Percentiles rank a stretch among this genome's conserved stretches.
Conservation (phyloP, 1,284 basidiomycete genomes). For the Trametes versicolor region DNA sequence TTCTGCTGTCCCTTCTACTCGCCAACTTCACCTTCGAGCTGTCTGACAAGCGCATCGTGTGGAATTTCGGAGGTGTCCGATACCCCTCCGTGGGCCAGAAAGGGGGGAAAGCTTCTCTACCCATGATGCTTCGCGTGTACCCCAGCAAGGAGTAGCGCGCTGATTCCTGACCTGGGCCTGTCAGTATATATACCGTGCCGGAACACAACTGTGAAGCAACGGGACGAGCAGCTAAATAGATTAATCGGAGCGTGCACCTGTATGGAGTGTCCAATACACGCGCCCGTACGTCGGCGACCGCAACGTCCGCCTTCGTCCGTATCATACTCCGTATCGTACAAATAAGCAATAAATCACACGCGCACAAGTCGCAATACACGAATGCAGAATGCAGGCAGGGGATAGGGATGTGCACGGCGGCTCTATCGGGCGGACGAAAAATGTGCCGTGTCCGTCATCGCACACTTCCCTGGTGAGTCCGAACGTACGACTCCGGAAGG, state of each 20-base stretch:
- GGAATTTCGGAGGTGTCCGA: conserved; percentile 35
- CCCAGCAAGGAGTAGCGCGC: not conserved
- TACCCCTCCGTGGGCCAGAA: conserved; percentile 36
- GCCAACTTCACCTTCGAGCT: conserved; percentile 30
- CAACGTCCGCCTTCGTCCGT: conserved; percentile 9
- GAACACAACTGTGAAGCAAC: not conserved
- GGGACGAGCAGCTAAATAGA: not conserved
- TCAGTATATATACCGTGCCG: no score
- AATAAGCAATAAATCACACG: conserved; percentile 19
- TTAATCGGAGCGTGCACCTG: conserved; percentile 9
- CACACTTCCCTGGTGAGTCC: conserved; percentile 15
- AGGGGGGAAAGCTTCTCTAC: conserved; percentile 25
- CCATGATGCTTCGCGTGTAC: conserved; percentile 27
- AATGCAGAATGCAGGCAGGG: not conserved
- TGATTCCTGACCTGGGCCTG: no score
- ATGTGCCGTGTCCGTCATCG: conserved; percentile 8
- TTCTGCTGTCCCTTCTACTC: conserved; percentile 27
- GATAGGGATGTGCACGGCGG: not conserved
- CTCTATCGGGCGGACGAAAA: not conserved
- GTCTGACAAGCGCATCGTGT: conserved; percentile 33
- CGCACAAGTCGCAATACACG: not conserved
- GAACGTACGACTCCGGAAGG: conserved; percentile 20
- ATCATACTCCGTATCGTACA: conserved; percentile 22
- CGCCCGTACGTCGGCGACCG: conserved; percentile 2
- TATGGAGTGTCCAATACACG: conserved; percentile 9